Base-by-base conservation (phyloP, 1,284 basidiomycete genomes). In the Moesziomyces globuligerus region DNA sequence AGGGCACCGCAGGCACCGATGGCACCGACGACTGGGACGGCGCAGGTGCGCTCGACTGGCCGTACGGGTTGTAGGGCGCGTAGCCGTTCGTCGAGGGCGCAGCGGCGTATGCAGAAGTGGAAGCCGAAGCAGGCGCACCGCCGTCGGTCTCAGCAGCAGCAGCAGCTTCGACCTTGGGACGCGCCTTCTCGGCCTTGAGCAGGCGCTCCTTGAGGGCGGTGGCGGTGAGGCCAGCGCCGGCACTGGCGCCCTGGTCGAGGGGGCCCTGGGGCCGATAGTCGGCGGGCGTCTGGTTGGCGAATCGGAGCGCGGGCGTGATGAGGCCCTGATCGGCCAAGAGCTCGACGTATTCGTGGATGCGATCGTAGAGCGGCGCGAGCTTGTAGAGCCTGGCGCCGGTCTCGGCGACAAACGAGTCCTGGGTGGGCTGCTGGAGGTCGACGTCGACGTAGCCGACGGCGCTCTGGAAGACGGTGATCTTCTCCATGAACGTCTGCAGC, bases 261-360 rank as follows among this genome's bases (percentile, higher is more conserved):
- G 51, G 51, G 20, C 59, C 51, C 18, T 52, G 40, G 10, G 74
- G 73, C 8, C 88, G 87, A 83, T 96, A 98, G 59, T 90, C 90
- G 15, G 85, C 78, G 1, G 96, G 95, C 1, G 90, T 93, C 74
- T 92, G 86, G 78, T 89, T 87, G 76, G 96, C 85, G 83, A 92
- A 96, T 52, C 86, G 86, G 36, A 90, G 87, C 0, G 94, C 95
- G 55, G 94, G 89, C 68, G 89, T 87, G 48, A 95, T 85, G 26
- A 96, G 86, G 41, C 94, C 94, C 80, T 98, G 95, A 0, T 91
- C 88, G 9, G 92, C 91, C 28, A 98, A 86, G 58, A 97, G 84
- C 75, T 96, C 92, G 11, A 95, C 93, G 79, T 98, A 98, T 84
- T 98, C 95, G 79, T 91, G 90, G 85, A 96, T 97, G 28, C 90